Percentiles rank a stretch among this genome's conserved stretches.
Conservation (phyloP, 257 asterid species). For the Rubia yunnanensis region DNA sequence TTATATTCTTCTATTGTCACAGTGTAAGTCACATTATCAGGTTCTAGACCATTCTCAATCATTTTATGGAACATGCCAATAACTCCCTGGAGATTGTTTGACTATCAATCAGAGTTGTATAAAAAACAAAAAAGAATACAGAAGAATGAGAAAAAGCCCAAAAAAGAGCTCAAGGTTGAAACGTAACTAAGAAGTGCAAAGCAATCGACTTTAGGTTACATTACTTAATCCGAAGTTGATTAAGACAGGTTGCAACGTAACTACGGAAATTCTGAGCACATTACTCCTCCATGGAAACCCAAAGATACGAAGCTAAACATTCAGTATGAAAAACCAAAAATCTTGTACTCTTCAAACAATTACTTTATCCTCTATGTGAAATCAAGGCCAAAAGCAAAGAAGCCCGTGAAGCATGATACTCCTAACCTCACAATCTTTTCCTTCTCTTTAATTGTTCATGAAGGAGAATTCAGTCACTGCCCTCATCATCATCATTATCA, state of each 20-base stretch:
- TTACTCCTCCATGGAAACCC: neutral
- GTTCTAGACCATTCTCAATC: no score
- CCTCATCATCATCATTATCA: conserved; percentile 46
- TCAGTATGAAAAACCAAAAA: neutral
- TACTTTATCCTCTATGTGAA: neutral
- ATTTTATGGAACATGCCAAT: no score
- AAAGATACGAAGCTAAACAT: neutral
- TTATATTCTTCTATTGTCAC: no score
- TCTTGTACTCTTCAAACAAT: neutral
- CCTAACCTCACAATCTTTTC: conserved; percentile 4
- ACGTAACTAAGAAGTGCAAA: neutral
- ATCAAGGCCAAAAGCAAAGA: neutral
- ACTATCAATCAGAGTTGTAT: no score
- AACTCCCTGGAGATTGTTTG: no score
- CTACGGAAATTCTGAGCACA: neutral
- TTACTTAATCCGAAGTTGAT: neutral
- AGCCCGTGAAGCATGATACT: neutral
- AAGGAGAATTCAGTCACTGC: conserved; percentile 40
- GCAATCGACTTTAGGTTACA: neutral
- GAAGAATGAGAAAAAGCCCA: no score
- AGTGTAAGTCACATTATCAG: no score
- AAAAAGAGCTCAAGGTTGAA: no score
- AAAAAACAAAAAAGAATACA: no score
- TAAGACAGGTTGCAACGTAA: neutral
- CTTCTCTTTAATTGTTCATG: neutral